phyloP scores from a whole-genome alignment of 345 rosid species.

The Brassica incana region DNA sequence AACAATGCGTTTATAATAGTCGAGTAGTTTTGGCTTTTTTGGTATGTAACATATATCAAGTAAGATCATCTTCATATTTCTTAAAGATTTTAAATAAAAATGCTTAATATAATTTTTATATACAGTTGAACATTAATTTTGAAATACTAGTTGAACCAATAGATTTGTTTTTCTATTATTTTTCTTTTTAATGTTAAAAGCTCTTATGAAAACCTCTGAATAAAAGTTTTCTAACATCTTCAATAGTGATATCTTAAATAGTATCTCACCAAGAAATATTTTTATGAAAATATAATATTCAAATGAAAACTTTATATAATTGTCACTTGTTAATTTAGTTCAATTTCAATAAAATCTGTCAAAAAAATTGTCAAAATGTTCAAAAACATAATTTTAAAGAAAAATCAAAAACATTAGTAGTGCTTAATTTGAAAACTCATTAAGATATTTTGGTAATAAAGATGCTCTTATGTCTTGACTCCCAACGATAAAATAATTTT shows the following conservation, averaged over 20 bases:
- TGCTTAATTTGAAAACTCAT: too few relatives aligned
- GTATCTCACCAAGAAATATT: not conserved
- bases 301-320: too few relatives aligned
- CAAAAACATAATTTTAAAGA: too few relatives aligned
- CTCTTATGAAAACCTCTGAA: not conserved
- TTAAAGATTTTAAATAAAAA: not conserved
- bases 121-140: not conserved
- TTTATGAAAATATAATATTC: not conserved
- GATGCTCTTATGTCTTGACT: too few relatives aligned
- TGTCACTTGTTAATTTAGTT: too few relatives aligned
- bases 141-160: not conserved
- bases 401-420: too few relatives aligned
- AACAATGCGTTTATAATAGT: not conserved
- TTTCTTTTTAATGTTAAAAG: too few relatives aligned
- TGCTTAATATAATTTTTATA: not conserved
- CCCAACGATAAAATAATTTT: too few relatives aligned
- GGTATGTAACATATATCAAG: not conserved
- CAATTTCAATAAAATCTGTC: too few relatives aligned
- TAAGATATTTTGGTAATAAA: too few relatives aligned
- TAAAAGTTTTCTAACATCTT: not conserved
- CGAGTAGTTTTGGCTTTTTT: not conserved
- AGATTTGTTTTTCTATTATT: not conserved
- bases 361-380: too few relatives aligned
- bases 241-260: not conserved
- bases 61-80: not conserved